phyloP scores from a whole-genome alignment of 139 green algal genomes.

The Nannochloris sp. region DNA sequence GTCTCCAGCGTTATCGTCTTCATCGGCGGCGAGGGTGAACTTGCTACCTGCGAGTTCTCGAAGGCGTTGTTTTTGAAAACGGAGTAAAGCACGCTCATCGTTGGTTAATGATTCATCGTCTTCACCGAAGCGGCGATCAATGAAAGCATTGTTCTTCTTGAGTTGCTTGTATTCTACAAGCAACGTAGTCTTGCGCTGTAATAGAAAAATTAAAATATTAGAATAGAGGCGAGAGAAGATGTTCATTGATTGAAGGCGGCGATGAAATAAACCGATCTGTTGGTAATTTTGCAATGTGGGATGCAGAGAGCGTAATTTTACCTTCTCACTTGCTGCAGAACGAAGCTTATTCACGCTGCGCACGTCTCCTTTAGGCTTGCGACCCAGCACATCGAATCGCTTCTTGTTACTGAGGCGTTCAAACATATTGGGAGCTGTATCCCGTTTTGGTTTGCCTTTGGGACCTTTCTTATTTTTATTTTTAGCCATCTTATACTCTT shows the following conservation, averaged over 20 bases:
- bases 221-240: not conserved
- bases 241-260: too few species aligned
- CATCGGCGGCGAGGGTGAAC: slow-evolving; percentile 68
- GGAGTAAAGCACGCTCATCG: slow-evolving; percentile 73
- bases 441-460: not conserved
- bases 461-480: not conserved
- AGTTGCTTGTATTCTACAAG: slow-evolving; percentile 86
- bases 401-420: slow-evolving; percentile 37
- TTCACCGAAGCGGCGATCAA: slow-evolving; percentile 92
- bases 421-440: slow-evolving; percentile 32
- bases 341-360: slow-evolving; percentile 17
- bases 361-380: slow-evolving; percentile 39
- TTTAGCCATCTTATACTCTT: not conserved
- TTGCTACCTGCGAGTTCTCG: slow-evolving; percentile 41
- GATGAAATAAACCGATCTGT: too few species aligned
- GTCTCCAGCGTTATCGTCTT: slow-evolving; percentile 25
- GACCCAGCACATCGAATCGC: slow-evolving; percentile 53
- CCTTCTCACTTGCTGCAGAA: slow-evolving; percentile 34
- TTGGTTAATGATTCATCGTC: slow-evolving; percentile 63
- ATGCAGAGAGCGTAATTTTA: not conserved
- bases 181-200: slow-evolving; percentile 79
- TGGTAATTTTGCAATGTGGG: not conserved
- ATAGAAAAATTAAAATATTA: not conserved
- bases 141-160: slow-evolving; percentile 83
- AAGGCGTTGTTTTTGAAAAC: slow-evolving; percentile 76